phyloP scores from a whole-genome alignment of 1,139 yeast genomes.

The Meyerozyma carpophila region DNA sequence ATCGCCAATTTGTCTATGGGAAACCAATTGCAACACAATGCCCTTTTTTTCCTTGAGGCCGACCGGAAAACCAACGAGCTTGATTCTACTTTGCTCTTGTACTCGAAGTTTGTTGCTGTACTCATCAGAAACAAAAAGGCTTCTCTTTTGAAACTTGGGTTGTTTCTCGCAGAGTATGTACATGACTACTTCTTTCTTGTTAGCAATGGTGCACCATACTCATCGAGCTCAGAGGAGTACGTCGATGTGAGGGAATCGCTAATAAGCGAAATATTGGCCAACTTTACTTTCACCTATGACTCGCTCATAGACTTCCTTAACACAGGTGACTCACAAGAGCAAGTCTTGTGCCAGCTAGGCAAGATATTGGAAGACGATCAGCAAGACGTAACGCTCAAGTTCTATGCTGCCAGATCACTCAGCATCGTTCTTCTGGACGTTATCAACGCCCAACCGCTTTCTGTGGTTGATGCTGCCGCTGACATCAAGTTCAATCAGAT shows the following conservation, averaged over 20 bases:
- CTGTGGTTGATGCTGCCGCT: conserved; percentile 18
- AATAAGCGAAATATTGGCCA: background rate
- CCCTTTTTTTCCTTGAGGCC: conserved; percentile 6
- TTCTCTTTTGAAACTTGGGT: background rate
- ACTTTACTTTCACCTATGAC: background rate
- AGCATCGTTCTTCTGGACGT: conserved; percentile 16
- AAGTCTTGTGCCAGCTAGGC: conserved; percentile 1
- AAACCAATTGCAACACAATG: background rate
- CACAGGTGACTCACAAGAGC: background rate
- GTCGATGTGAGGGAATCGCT: conserved; percentile 4
- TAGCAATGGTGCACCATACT: conserved; percentile 1
- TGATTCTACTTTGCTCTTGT: background rate
- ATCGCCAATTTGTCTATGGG: background rate
- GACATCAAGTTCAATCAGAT: conserved; percentile 26
- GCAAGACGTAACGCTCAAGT: conserved; percentile 1
- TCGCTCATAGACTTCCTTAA: background rate
- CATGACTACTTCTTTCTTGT: conserved; percentile 21
- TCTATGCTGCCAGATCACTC: conserved; percentile 25
- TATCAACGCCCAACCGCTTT: conserved; percentile 23
- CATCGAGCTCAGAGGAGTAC: conserved; percentile 2
- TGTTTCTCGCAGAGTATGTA: conserved; percentile 21
- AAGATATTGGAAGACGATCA: background rate
- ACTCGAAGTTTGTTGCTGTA: background rate
- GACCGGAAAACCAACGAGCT: background rate
- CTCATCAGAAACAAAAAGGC: too few species aligned